Base-by-base conservation (phyloP, 2,329 filamentous ascomycete genomes). In the Aspergillus intermedius region DNA sequence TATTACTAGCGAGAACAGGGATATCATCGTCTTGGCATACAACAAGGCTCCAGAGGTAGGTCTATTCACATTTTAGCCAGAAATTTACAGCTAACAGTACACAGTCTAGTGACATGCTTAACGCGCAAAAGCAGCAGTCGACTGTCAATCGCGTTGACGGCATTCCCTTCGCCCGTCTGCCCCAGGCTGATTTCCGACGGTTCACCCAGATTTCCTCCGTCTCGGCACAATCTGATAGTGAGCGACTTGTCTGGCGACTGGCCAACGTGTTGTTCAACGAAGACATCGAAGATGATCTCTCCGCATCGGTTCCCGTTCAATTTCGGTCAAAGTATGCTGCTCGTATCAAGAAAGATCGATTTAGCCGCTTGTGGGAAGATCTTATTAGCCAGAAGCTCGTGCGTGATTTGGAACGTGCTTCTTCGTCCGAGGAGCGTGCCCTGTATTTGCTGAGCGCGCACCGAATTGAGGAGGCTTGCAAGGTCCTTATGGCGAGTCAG, bases 221-320 rank as follows among this genome's bases (percentile, higher is more conserved):
- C 47, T 47, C 66, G 50, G 55, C 61, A 23, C 51, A 64, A 23
- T 53, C 60, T 22, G 63, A 70, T 50, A 54, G 63, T 23, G 70
- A 74, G 54, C 60, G 61, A n/a, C 54, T 69, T 21, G 82, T 93
- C 1, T 98, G 94, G 93, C 80, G 88, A 52, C 76, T 98, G 32
- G 85, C 88, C 1, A 87, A 87, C 49, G 84, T 96, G 34, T 77
- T 98, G 3, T 98, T 95, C 61, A 90, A 95, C 55, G 76, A 83
- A n/a, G 67, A 73, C 8, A 69, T 74, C 17, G 66, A 75, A 30
- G 70, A 74, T 45, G 69, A 74, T 47, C 71, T 74, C 30, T 74
- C 70, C 9, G 63, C 61, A 3, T 67, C 67, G 32, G 65, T 76
- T 19, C 71, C 70, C 17, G 54, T 60, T 15, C 59, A 68, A 39